These are phyloP conservation scores for Chiua virens DNA, from an alignment of 768 basidiomycete species.

Conservation along the genomic window DNA sequence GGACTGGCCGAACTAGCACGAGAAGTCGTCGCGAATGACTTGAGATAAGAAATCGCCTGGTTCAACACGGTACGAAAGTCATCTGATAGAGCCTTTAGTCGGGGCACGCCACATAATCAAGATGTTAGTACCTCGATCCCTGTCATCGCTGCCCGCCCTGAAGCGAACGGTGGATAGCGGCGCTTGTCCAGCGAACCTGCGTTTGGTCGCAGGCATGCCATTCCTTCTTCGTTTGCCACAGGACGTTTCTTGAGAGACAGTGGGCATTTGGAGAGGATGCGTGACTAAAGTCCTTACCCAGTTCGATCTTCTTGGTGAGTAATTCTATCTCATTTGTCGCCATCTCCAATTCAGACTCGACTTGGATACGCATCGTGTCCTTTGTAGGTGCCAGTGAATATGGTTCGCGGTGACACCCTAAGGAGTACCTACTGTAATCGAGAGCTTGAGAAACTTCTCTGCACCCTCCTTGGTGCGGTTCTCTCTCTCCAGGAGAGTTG, in stretches of 20 bases:
- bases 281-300: slow-evolving; percentile 30
- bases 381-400: slow-evolving; percentile 26
- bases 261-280: background rate
- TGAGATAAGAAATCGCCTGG: slow-evolving; percentile 60
- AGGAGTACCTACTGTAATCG: slow-evolving; percentile 42
- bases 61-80: slow-evolving; percentile 73
- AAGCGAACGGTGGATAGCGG: slow-evolving; percentile 28
- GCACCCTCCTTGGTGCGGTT: slow-evolving; percentile 88
- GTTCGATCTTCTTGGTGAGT: slow-evolving; percentile 53
- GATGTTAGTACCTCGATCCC: slow-evolving; percentile 31
- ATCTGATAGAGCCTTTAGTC: slow-evolving; percentile 39
- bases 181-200: slow-evolving; percentile 35
- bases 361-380: slow-evolving; percentile 67
- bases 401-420: slow-evolving; percentile 2
- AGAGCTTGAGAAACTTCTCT: slow-evolving; percentile 80
- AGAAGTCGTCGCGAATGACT: slow-evolving; percentile 50
- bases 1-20: slow-evolving; percentile 35
- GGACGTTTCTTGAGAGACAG: slow-evolving; percentile 22
- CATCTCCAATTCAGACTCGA: slow-evolving; percentile 74
- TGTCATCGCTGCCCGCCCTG: slow-evolving; percentile 35
- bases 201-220: slow-evolving; percentile 26
- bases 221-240: slow-evolving; percentile 33
- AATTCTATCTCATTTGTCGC: slow-evolving; percentile 71
- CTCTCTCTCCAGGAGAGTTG: slow-evolving; percentile 69
- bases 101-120: background rate